Conservation (phyloP, 768 basidiomycete genomes). For the Pisolithus marmoratus region DNA sequence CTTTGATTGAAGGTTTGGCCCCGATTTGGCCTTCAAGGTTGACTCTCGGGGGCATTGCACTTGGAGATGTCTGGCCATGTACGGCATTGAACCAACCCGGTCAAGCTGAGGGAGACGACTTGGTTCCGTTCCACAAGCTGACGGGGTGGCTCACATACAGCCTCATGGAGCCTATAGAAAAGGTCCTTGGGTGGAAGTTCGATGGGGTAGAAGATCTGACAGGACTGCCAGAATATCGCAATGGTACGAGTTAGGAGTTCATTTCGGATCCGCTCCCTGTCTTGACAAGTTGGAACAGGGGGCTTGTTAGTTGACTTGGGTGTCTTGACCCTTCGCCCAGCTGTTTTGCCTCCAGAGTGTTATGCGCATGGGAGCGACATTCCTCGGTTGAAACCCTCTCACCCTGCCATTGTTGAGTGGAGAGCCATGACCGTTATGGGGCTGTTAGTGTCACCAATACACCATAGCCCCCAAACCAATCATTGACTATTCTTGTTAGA, state of each 20-base stretch:
- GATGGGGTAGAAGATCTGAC: slow-evolving; percentile 81
- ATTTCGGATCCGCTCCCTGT: not conserved
- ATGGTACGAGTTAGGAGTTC: slow-evolving; percentile 43
- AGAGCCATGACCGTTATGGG: slow-evolving; percentile 92
- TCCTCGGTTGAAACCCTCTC: slow-evolving; percentile 64
- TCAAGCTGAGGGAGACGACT: slow-evolving; percentile 50
- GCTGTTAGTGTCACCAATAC: slow-evolving; percentile 49
- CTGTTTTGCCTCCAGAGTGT: slow-evolving; percentile 45
- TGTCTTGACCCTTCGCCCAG: slow-evolving; percentile 63
- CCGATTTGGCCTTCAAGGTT: slow-evolving; percentile 85
- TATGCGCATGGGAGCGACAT: slow-evolving; percentile 35
- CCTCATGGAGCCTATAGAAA: slow-evolving; percentile 78
- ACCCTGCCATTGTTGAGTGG: slow-evolving; percentile 95
- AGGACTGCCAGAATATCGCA: slow-evolving; percentile 92
- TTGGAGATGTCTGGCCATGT: slow-evolving; percentile 96
- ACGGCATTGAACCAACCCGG: slow-evolving; percentile 35
- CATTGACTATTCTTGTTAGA: slow-evolving; percentile 33
- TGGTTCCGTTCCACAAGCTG: slow-evolving; percentile 95
- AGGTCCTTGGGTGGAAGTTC: slow-evolving; percentile 73
- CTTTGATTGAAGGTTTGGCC: slow-evolving; percentile 75
- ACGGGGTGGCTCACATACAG: slow-evolving; percentile 93
- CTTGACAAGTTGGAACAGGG: slow-evolving; percentile 37
- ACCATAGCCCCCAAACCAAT: not conserved
- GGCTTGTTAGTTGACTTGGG: slow-evolving; percentile 85
- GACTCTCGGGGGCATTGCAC: slow-evolving; percentile 56